Evolutionary conservation across 192 early-diverging fungal genomes (phyloP), one percentile per base, ranked within the genome.

Genomic region (Coemansia sp.): DNA sequence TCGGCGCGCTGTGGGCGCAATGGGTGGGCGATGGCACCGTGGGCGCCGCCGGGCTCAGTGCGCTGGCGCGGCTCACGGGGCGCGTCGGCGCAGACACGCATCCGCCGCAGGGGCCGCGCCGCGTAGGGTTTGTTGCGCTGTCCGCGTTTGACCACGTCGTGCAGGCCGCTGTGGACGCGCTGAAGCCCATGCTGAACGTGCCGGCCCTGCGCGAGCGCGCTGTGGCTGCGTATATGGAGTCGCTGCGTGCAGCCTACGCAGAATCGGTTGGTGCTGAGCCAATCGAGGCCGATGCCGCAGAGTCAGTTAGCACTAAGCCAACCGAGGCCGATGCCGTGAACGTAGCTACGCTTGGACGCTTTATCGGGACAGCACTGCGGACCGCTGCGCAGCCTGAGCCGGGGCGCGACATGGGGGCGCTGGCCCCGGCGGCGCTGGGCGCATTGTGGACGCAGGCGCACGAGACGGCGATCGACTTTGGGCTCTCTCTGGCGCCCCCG

Each of bases 71-170:
- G 0, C 38, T 60, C 19, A 66, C 67, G 0, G 73, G 73, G 19
- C 60, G 35, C 4, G 35, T 40, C 4, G 35, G 35, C 16, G 9
- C 35, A 16, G 35, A 40, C 14, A 4, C 35, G 12, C 35, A 40
- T n/a, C 4, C 35, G 0, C 4, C 35, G 0, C 35, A 40, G 35
- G 35, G 35, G 3, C 35, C 35, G 5, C 35, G 35, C 28, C n/a
- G 21, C 70, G 19, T 44, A 47, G 76, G 76, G 0, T 79, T 79
- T 60, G 76, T 79, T 1, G 56, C 71, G 8, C 71, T 80, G 0
- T 70, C 77, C 21, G 71, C 77, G 0, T 69, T 70, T 28, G 77
- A 80, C 63, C 71, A 73, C 30, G 62, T 80, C 25, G 61, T 73
- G 42, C 77, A 80, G 46, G 66, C 71, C 0, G 71, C 59, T 10